These are phyloP conservation scores for Lenwebbia sp. DNA, from an alignment of 345 rosid genomes.

Conservation along the genomic window DNA sequence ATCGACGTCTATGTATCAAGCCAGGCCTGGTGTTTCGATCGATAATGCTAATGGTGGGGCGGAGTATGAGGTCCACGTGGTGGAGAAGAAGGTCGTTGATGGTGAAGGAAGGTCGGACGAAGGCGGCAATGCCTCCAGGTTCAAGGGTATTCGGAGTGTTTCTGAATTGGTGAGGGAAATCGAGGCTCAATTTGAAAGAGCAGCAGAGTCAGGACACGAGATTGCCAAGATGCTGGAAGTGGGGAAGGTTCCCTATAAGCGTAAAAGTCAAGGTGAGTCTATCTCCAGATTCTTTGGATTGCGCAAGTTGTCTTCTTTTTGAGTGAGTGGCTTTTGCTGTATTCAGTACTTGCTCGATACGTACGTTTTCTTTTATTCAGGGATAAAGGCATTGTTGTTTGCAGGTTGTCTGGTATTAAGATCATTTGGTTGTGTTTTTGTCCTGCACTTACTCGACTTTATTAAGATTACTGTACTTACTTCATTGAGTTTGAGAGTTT, in stretches of 20 bases:
- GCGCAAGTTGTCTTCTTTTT: not conserved
- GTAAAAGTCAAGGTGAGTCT: constrained; percentile 49
- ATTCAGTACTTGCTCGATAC: not conserved
- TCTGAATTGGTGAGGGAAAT: constrained; percentile 60
- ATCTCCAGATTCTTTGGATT: not conserved
- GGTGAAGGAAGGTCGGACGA: constrained; percentile 30
- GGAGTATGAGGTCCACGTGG: constrained; percentile 70
- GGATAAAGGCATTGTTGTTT: not conserved
- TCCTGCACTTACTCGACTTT: not conserved
- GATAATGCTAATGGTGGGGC: constrained; percentile 34
- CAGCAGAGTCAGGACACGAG: constrained; percentile 76
- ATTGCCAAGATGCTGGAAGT: constrained; percentile 82
- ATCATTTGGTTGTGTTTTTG: not conserved
- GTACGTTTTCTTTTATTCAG: not conserved
- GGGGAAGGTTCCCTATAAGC: constrained; percentile 70
- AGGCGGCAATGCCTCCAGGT: constrained; percentile 13
- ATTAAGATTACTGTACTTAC: not conserved
- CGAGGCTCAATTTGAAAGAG: constrained; percentile 57
- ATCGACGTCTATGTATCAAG: constrained; percentile 17
- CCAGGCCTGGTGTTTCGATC: constrained; percentile 29
- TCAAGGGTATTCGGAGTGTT: constrained; percentile 31
- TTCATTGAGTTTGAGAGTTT: not conserved
- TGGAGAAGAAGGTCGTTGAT: constrained; percentile 77
- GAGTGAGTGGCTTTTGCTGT: not conserved
- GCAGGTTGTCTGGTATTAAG: not conserved